Evolutionary conservation across 352 stramenopile species (phyloP).

Genomic region (Pythium plurisporium): DNA sequence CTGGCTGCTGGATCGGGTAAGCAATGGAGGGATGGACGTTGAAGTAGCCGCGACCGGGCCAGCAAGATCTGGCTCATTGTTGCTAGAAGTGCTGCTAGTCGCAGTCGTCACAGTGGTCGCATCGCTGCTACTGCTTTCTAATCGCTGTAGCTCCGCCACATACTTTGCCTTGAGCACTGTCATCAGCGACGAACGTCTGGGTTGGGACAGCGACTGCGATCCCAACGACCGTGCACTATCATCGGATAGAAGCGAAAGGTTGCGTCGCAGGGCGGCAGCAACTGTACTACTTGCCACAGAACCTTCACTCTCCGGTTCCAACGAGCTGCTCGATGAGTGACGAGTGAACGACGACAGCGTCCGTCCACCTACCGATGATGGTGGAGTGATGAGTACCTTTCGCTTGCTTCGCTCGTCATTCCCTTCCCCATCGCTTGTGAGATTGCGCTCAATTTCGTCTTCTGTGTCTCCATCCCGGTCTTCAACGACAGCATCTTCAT

Average conservation of each 20-base stretch:
- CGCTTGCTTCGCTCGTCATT: background rate
- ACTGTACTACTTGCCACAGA: background rate
- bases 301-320: constrained; percentile 18
- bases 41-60: no score
- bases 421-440: background rate
- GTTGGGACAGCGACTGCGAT: background rate
- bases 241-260: constrained; percentile 13
- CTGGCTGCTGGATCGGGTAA: constrained; percentile 24
- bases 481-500: constrained; percentile 26
- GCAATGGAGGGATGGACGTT: no score
- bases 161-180: constrained; percentile 66
- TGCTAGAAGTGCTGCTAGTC: background rate
- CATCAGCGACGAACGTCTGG: constrained; percentile 38
- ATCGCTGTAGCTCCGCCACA: constrained; percentile 36
- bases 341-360: constrained; percentile 5
- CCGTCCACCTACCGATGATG: background rate
- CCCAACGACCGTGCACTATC: constrained; percentile 1
- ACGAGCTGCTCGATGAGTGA: constrained; percentile 11
- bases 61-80: background rate
- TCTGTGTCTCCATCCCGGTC: constrained; percentile 22
- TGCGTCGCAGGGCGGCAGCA: background rate
- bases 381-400: background rate
- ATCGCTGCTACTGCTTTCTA: constrained; percentile 19
- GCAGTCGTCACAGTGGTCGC: constrained; percentile 17
- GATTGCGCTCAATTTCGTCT: constrained; percentile 17